phyloP scores from a whole-genome alignment of 345 rosid species.

The Salix arbutifolia region DNA sequence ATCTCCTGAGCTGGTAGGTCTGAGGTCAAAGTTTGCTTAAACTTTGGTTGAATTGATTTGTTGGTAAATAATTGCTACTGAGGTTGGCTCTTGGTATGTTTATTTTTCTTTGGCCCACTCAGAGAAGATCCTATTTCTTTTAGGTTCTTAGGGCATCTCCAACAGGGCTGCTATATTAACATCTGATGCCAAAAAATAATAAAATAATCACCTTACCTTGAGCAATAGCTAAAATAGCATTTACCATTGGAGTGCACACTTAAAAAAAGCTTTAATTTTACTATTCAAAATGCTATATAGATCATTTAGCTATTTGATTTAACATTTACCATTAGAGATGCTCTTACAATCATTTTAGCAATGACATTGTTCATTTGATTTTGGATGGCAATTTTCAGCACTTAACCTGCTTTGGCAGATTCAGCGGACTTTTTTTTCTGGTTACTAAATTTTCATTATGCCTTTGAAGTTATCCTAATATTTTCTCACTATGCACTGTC shows the following conservation, averaged over 20 bases:
- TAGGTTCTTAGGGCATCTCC: not conserved
- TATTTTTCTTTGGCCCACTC: not conserved
- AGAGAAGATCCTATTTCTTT: not conserved
- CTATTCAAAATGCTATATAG: no score
- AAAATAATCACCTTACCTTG: no score
- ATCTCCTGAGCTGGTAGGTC: conserved; percentile 83
- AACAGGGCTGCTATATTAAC: no score
- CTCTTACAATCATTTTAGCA: not conserved
- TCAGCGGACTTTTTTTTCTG: not conserved
- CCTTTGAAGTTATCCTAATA: not conserved
- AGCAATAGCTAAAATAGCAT: no score
- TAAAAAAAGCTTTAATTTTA: no score
- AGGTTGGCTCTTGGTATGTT: not conserved
- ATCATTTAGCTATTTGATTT: no score
- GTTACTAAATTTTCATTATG: not conserved
- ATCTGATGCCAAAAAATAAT: no score
- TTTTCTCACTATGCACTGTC: not conserved
- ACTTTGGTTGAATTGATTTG: not conserved
- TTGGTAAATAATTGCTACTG: not conserved
- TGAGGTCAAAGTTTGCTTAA: conserved; percentile 8
- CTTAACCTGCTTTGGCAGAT: not conserved
- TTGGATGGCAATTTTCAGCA: not conserved
- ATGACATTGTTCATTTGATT: not conserved
- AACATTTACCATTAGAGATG: no score
- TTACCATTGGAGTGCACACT: no score